Percentiles rank a stretch among this genome's conserved stretches.
These are phyloP conservation scores for Candida nonsorbophila DNA, from an alignment of 805 yeast species.

Conservation along the genomic window DNA sequence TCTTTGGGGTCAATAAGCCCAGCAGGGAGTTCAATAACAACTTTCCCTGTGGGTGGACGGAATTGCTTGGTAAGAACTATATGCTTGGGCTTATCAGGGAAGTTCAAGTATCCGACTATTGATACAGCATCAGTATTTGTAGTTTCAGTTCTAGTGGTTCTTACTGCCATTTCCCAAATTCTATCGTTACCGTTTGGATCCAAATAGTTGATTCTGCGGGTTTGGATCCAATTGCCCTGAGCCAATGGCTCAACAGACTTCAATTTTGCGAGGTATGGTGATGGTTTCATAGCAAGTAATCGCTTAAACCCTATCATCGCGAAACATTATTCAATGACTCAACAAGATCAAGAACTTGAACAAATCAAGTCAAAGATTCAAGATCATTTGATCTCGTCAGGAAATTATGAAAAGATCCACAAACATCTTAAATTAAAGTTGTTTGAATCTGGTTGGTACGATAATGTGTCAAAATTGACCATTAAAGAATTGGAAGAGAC, in stretches of 20 bases:
- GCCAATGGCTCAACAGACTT: slow-evolving; percentile 27
- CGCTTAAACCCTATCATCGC: background rate
- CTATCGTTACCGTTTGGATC: slow-evolving; percentile 67
- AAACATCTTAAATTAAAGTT: slow-evolving; percentile 58
- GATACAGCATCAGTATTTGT: slow-evolving; percentile 86
- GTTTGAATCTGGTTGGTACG: slow-evolving; percentile 82
- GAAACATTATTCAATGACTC: slow-evolving; percentile 1
- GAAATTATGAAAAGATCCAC: slow-evolving; percentile 75
- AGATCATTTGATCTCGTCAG: slow-evolving; percentile 65
- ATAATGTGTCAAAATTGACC: slow-evolving; percentile 60
- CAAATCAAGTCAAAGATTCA: slow-evolving; percentile 59
- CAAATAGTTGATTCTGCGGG: slow-evolving; percentile 60
- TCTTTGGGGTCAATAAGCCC: slow-evolving; percentile 88
- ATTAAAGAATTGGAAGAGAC: slow-evolving; percentile 36
- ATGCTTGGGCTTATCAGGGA: slow-evolving; percentile 28
- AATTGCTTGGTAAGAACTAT: slow-evolving; percentile 79
- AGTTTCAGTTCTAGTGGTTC: slow-evolving; percentile 62
- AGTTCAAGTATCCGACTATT: slow-evolving; percentile 64
- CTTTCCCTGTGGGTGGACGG: slow-evolving; percentile 87
- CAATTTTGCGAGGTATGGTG: slow-evolving; percentile 32
- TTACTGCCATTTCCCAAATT: slow-evolving; percentile 87
- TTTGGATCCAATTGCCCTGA: slow-evolving; percentile 42
- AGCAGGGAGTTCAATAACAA: slow-evolving; percentile 92
- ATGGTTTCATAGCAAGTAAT: slow-evolving; percentile 12
- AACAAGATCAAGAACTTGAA: slow-evolving; percentile 28